These are phyloP conservation scores for Microdochium trichocladiopsis DNA, from an alignment of 2,329 filamentous ascomycete species.

Conservation along the genomic window DNA sequence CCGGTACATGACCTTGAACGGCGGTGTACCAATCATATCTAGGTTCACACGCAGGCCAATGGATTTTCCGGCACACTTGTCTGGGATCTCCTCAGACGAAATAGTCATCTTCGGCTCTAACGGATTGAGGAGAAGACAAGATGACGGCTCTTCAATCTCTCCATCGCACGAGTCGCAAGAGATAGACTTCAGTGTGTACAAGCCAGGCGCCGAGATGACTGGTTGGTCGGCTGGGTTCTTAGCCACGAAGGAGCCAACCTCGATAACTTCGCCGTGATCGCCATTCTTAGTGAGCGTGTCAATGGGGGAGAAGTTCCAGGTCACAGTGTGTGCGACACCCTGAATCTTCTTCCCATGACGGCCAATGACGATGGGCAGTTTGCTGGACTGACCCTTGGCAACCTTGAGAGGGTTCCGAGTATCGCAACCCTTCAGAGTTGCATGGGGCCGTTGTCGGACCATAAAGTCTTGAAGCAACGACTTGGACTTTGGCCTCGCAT, in stretches of 20 bases:
- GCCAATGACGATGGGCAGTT: conserved; percentile 66
- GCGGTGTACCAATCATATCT: conserved; percentile 86
- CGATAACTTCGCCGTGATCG: conserved; percentile 56
- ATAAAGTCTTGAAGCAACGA: conserved; percentile 69
- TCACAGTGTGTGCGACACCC: conserved; percentile 64
- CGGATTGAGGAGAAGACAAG: conserved; percentile 88
- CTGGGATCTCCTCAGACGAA: conserved; percentile 73
- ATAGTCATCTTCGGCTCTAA: conserved; percentile 75
- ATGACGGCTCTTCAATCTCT: conserved; percentile 86
- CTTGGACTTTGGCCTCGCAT: conserved; percentile 51
- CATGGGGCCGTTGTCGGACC: conserved; percentile 79
- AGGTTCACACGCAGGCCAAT: conserved; percentile 85
- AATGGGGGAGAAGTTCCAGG: conserved; percentile 76
- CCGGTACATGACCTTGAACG: conserved; percentile 77
- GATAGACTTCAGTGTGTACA: conserved; percentile 79
- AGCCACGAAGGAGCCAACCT: conserved; percentile 50
- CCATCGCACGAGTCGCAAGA: conserved; percentile 77
- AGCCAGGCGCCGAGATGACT: conserved; percentile 66
- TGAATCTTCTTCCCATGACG: conserved; percentile 50
- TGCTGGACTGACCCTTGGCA: conserved; percentile 62
- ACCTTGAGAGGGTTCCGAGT: conserved; percentile 75
- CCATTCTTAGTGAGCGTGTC: conserved; percentile 62
- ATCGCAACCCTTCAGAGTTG: conserved; percentile 69
- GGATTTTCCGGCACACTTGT: conserved; percentile 91
- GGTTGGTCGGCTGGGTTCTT: conserved; percentile 58